Base-by-base conservation (phyloP, 2,329 filamentous ascomycete species). In the Microsporum canis region DNA sequence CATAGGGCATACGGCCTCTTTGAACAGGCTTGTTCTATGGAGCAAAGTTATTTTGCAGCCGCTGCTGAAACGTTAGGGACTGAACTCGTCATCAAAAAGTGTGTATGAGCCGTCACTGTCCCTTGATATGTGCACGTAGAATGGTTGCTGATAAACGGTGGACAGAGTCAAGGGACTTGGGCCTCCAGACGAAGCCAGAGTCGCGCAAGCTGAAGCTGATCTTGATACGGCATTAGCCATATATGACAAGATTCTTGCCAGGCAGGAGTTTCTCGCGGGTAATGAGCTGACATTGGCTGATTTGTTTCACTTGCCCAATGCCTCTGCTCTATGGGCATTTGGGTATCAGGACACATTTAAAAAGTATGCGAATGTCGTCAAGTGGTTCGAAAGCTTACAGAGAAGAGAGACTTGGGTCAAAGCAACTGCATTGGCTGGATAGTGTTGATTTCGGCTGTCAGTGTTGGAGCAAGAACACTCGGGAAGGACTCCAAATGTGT, bases 271-370 rank as follows among this genome's bases (percentile, higher is more conserved):
- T 61, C 63, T 71, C 43, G 66, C 64, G 57, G 69, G 68, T 36
- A 60, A 70, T 29, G 60, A 68, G 45, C 2, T 70, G 17, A 66
- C 69, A 23, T 41, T 71, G 12, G 69, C 63, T 33, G 68, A 71
- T 63, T 49, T 71, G 17, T 68, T 66, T 60, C 68, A 70, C 43
- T 38, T 70, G 8, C 66, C 68, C 2, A 66, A 68, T 53, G 66
- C 63, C 23, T 56, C 49, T 1, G 60, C 67, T 43, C 60, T 63
- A 2, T 66, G 63, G 56, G 55, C 39, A 14, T 5, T 63, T 10
- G 67, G 67, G 36, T 66, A 60, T 39, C 41, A 62, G 12, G 36
- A 43, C 27, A 57, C 38, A 5, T 62, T 62, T 57, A 58, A 62
- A 43, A 60, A 60, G 60, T 61, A 61, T 60, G 5, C 60, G 41